These are phyloP conservation scores for Trametes polyzona DNA, from an alignment of 1,284 basidiomycete genomes.

Conservation along the genomic window DNA sequence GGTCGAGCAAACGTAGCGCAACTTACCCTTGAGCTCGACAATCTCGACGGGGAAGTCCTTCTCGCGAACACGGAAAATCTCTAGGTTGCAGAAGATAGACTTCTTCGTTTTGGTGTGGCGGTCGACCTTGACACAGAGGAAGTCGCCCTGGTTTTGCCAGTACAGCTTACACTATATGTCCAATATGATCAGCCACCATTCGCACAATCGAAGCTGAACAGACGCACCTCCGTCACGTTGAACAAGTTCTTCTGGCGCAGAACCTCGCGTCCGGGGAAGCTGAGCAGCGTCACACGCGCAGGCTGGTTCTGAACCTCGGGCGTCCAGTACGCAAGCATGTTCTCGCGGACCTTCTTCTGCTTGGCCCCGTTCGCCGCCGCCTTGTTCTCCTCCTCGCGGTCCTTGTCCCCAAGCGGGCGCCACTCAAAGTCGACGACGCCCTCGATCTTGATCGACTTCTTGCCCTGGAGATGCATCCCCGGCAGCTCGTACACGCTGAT, in stretches of 20 bases:
- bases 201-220: background rate
- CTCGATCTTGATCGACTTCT: constrained; percentile 98
- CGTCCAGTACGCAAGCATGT: constrained; percentile 97
- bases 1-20: background rate
- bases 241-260: constrained; percentile 97
- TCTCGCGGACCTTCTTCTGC: constrained; percentile 75
- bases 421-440: constrained; percentile 99
- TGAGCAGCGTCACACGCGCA: constrained; percentile 92
- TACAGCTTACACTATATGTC: constrained; percentile 93
- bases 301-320: constrained; percentile 97
- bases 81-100: constrained; percentile 97
- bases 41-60: constrained; percentile 99
- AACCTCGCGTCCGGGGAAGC: constrained; percentile 85
- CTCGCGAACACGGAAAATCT: constrained; percentile 97
- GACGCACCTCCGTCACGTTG: constrained; percentile 91
- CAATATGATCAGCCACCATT: background rate
- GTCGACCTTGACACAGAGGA: constrained; percentile 99
- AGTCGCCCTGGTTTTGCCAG: constrained; percentile 99
- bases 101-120: constrained; percentile 99
- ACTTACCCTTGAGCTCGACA: constrained; percentile 89
- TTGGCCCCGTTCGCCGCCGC: constrained; percentile 37
- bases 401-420: constrained; percentile 94
- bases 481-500: constrained; percentile 98
- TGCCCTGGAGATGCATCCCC: constrained; percentile 92
- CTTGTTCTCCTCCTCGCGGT: constrained; percentile 68